A percentile compares a stretch with the other conserved stretches of the same genome.
Evolutionary conservation across 2,329 filamentous ascomycete genomes (phyloP).

Genomic region (Aschersonia sp.): DNA sequence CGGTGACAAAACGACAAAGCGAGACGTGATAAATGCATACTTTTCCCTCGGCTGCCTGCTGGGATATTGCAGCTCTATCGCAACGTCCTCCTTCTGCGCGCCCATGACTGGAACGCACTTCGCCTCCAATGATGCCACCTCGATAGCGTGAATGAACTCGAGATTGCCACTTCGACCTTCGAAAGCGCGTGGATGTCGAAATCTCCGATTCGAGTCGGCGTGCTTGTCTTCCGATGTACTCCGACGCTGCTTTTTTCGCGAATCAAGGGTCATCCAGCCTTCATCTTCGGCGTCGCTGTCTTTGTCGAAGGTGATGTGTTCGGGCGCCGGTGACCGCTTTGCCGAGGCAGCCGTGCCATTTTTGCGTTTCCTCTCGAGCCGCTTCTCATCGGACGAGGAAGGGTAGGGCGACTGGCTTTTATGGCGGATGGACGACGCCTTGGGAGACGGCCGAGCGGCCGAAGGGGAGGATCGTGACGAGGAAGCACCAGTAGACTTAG

Average conservation of each 20-base stretch:
- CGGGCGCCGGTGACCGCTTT: constrained; percentile 27
- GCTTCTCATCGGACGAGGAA: constrained; percentile 23
- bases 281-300: constrained; percentile 36
- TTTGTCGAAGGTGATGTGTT: constrained; percentile 34
- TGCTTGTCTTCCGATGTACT: constrained; percentile 22
- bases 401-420: constrained; percentile 28
- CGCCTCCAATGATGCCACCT: constrained; percentile 35
- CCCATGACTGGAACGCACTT: constrained; percentile 36
- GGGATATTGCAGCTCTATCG: constrained; percentile 70
- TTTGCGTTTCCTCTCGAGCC: constrained; percentile 33
- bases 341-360: constrained; percentile 15
- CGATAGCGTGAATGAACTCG: constrained; percentile 41
- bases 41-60: constrained; percentile 54
- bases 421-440: constrained; percentile 17
- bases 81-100: constrained; percentile 35
- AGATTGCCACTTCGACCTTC: constrained; percentile 25
- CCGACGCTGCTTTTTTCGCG: constrained; percentile 32
- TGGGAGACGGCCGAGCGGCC: constrained; percentile 25
- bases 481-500: constrained; percentile 7
- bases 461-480: constrained; percentile 19
- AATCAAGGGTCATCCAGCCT: constrained; percentile 34
- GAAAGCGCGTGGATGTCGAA: constrained; percentile 31
- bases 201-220: constrained; percentile 30
- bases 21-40: constrained; percentile 22
- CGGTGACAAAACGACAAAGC: no score